Percentiles rank a stretch among this genome's conserved stretches.
Conservation (phyloP, 495 filamentous ascomycete species). For the Bryoglossum gracile region DNA sequence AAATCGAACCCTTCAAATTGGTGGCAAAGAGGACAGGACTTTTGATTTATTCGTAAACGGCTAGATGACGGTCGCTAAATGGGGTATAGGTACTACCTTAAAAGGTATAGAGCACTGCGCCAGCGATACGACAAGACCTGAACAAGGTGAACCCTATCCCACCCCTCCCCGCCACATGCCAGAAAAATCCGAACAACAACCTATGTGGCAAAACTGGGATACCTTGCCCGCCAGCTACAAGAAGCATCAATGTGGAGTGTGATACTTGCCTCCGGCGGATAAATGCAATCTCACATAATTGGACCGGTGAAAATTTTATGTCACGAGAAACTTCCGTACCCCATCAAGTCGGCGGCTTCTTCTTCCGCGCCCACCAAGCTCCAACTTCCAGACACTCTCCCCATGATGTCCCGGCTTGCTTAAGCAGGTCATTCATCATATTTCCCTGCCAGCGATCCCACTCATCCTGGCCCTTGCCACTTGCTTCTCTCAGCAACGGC, state of each 20-base stretch:
- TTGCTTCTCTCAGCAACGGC: constrained; percentile 71
- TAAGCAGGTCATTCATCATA: constrained; percentile 77
- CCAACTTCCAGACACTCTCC: constrained; percentile 91
- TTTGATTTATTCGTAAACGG: too few relatives aligned
- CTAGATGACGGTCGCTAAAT: too few relatives aligned
- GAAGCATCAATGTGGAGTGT: constrained; percentile 4
- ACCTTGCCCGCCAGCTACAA: neutral
- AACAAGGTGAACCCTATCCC: neutral
- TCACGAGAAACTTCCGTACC: neutral
- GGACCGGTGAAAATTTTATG: neutral
- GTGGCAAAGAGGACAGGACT: too few relatives aligned
- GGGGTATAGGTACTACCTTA: constrained; percentile 75
- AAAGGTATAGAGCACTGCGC: constrained; percentile 81
- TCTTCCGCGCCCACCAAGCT: constrained; percentile 86
- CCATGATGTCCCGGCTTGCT: constrained; percentile 67
- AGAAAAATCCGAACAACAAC: too few relatives aligned
- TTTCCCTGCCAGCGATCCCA: constrained; percentile 87
- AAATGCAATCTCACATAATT: neutral
- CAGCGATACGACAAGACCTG: constrained; percentile 60
- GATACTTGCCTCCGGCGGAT: neutral
- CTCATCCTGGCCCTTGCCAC: constrained; percentile 80
- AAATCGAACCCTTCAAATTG: too few relatives aligned
- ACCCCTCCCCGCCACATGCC: neutral
- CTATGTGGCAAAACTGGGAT: too few relatives aligned
- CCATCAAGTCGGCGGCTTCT: constrained; percentile 17